Percentiles rank a stretch among this genome's conserved stretches.
phyloP scores from a whole-genome alignment of 345 rosid species.

The Schrenkiella parvula region DNA sequence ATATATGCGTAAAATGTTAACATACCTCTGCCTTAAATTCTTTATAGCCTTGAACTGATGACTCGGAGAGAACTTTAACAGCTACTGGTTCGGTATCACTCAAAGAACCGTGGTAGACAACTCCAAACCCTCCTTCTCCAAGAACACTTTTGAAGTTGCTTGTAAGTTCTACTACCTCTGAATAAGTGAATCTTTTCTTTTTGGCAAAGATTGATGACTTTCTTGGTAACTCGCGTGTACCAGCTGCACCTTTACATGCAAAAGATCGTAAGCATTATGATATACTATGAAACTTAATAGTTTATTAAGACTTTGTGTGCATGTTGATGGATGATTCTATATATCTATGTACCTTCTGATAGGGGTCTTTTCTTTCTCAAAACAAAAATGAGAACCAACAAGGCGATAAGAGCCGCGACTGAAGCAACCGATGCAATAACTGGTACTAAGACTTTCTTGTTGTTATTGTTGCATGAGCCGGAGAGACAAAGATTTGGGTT shows the following conservation, averaged over 20 bases:
- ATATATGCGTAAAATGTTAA: not conserved
- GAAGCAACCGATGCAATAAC: slow-evolving; percentile 26
- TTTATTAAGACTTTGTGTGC: not conserved
- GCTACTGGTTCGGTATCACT: slow-evolving; percentile 36
- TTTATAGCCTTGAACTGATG: slow-evolving; percentile 41
- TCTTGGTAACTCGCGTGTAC: slow-evolving; percentile 8
- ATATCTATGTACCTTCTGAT: not conserved
- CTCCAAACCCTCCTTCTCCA: slow-evolving; percentile 44
- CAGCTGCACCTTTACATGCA: not conserved
- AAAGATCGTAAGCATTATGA: not conserved
- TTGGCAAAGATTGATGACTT: slow-evolving; percentile 14
- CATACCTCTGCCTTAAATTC: slow-evolving; percentile 40
- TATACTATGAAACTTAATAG: not conserved
- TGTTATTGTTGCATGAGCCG: slow-evolving; percentile 28
- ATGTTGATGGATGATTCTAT: not conserved
- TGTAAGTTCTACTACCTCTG: slow-evolving; percentile 33
- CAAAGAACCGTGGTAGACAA: slow-evolving; percentile 36
- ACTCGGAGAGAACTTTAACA: slow-evolving; percentile 38
- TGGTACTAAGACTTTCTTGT: slow-evolving; percentile 13
- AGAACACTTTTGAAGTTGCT: slow-evolving; percentile 33
- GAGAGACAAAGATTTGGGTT: slow-evolving; percentile 34
- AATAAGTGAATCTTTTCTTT: slow-evolving; percentile 29
- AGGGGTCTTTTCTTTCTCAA: slow-evolving; percentile 3
- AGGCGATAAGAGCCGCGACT: not conserved
- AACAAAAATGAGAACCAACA: slow-evolving; percentile 4